A percentile compares a stretch with the other conserved stretches of the same genome.
phyloP scores from a whole-genome alignment of 23 red algal species.

The Gracilaria gracilis region DNA sequence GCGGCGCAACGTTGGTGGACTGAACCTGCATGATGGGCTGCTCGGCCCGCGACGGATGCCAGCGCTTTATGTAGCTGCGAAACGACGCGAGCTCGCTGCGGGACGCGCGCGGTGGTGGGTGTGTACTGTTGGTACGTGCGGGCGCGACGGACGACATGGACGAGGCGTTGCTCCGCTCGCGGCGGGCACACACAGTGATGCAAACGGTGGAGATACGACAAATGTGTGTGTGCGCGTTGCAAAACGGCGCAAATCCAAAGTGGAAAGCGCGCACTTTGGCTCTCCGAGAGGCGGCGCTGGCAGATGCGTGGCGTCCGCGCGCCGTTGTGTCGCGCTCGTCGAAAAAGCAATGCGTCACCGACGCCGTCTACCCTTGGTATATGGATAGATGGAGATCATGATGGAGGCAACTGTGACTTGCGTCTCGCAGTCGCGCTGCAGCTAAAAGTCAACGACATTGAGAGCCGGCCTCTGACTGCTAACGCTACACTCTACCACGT shows the following conservation, averaged over 20 bases:
- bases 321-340: conserved; percentile 22
- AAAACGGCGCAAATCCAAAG: background rate
- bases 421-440: no score
- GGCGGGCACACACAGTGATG: background rate
- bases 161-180: no score
- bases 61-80: background rate
- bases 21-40: background rate
- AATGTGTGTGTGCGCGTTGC: background rate
- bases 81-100: background rate
- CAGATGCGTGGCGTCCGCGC: background rate
- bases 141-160: background rate
- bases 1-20: background rate
- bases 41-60: background rate
- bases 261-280: background rate
- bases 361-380: background rate
- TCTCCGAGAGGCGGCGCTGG: background rate
- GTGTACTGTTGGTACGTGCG: background rate
- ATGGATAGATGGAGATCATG: no score
- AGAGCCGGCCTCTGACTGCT: background rate
- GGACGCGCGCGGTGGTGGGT: background rate
- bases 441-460: no score
- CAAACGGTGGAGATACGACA: no score
- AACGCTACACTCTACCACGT: background rate
- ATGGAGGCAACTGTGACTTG: no score
- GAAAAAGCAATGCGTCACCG: background rate